These are phyloP conservation scores for Ensete glaucum DNA, from an alignment of 176 grass and related monocot species.

Conservation along the genomic window DNA sequence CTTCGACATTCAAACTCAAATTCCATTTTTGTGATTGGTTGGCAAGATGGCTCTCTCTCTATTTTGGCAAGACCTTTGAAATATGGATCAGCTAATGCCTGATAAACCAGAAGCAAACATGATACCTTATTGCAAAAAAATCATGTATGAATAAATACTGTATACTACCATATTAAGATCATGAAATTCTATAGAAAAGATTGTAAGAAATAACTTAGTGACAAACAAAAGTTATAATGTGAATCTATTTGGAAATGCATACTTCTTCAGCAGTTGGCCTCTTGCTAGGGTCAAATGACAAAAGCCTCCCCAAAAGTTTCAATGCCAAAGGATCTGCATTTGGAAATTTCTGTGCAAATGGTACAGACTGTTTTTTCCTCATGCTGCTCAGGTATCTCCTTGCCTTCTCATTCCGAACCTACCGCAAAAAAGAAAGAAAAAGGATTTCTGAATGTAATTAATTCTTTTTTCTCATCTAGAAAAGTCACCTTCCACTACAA, in stretches of 20 bases:
- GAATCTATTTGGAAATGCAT: conserved; percentile 4
- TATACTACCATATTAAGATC: background rate
- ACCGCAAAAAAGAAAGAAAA: conserved; percentile 7
- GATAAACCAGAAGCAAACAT: conserved; percentile 3
- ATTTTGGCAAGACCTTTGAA: conserved; percentile 74
- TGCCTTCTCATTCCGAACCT: conserved; percentile 94
- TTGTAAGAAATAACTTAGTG: conserved; percentile 9
- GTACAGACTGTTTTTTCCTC: conserved; percentile 66
- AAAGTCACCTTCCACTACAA: background rate
- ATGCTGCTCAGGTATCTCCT: conserved; percentile 71
- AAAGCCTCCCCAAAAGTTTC: conserved; percentile 73
- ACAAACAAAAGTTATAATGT: no score
- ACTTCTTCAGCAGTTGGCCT: conserved; percentile 89
- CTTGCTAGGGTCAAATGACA: conserved; percentile 95
- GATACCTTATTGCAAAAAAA: no score
- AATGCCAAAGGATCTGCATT: conserved; percentile 77
- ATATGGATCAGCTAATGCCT: conserved; percentile 83
- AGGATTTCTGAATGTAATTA: no score
- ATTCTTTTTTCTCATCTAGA: background rate
- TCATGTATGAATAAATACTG: background rate
- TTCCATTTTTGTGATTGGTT: conserved; percentile 88
- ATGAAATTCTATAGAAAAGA: conserved; percentile 11
- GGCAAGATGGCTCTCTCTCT: conserved; percentile 81
- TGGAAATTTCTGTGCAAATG: conserved; percentile 78
- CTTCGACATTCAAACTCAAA: conserved; percentile 93